Conservation (phyloP, 2,329 filamentous ascomycete genomes). For the Diaporthe velutina region DNA sequence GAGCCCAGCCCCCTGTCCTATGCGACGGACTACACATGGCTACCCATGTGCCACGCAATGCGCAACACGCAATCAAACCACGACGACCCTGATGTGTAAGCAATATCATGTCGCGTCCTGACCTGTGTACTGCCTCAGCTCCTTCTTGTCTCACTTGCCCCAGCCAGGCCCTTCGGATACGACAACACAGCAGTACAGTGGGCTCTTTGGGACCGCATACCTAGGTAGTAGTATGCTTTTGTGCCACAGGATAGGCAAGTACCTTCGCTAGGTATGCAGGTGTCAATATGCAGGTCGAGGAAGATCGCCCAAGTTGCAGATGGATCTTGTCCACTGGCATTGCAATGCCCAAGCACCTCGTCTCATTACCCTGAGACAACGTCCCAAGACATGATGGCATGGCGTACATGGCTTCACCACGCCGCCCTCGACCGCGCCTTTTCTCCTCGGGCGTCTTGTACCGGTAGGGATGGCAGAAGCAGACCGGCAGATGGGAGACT, state of each 20-base stretch:
- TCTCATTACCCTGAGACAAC: conserved; percentile 26
- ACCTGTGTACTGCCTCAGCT: neutral
- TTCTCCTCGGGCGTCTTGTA: neutral
- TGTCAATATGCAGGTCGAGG: conserved; percentile 18
- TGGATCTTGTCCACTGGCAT: neutral
- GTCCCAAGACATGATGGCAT: neutral
- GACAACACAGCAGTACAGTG: neutral
- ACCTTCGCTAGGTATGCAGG: neutral
- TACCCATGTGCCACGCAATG: conserved; percentile 18
- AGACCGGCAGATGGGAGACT: neutral
- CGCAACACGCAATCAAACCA: conserved; percentile 11
- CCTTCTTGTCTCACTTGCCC: neutral
- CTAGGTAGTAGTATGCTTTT: neutral
- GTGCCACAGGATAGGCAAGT: neutral
- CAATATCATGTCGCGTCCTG: neutral
- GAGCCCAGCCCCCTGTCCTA: neutral
- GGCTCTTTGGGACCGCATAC: neutral
- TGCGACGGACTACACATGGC: neutral
- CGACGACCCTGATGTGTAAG: neutral
- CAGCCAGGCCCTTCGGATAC: no score
- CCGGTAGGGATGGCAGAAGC: neutral
- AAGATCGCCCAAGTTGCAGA: conserved; percentile 6
- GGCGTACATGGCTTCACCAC: neutral
- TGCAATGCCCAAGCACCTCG: neutral
- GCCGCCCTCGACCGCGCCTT: neutral